These are phyloP conservation scores for Pseudogymnoascus sp. DNA, from an alignment of 2,329 filamentous ascomycete genomes.

Conservation along the genomic window DNA sequence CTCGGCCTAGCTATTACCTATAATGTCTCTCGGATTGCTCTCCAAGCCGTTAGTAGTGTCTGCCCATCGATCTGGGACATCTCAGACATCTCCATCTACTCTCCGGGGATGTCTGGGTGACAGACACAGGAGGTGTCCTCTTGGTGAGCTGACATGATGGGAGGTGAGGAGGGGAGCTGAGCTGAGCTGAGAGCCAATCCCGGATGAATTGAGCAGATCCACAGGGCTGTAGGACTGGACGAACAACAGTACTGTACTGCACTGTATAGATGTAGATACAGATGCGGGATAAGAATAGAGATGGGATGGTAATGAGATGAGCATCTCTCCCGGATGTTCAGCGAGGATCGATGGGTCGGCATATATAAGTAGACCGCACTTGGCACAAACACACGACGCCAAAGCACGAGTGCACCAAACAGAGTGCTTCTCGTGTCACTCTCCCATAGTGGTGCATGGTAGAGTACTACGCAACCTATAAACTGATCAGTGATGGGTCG, in stretches of 20 bases:
- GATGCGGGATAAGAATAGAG: not conserved
- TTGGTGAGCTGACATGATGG: not conserved
- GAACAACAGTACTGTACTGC: not conserved
- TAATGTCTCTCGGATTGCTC: not conserved
- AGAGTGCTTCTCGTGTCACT: not conserved
- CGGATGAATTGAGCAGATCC: not conserved
- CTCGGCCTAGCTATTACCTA: not conserved
- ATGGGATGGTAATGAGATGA: not conserved
- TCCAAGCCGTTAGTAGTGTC: not conserved
- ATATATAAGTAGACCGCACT: not conserved
- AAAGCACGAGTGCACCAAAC: not conserved
- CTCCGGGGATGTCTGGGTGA: not conserved
- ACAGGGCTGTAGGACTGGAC: not conserved
- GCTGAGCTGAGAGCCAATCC: not conserved
- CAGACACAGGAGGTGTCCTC: not conserved
- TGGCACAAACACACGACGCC: not conserved
- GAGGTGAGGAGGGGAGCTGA: not conserved
- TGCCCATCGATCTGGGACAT: slow-evolving; percentile 1
- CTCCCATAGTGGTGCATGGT: not conserved
- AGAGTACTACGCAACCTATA: not conserved
- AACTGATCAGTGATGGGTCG: not conserved
- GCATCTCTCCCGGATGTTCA: not conserved
- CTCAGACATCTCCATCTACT: slow-evolving; percentile 1
- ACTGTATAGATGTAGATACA: not conserved
- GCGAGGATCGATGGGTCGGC: not conserved